Evolutionary conservation across 345 rosid genomes (phyloP), one percentile per base, ranked within the genome.

Genomic region (Lagerstroemia speciosa): DNA sequence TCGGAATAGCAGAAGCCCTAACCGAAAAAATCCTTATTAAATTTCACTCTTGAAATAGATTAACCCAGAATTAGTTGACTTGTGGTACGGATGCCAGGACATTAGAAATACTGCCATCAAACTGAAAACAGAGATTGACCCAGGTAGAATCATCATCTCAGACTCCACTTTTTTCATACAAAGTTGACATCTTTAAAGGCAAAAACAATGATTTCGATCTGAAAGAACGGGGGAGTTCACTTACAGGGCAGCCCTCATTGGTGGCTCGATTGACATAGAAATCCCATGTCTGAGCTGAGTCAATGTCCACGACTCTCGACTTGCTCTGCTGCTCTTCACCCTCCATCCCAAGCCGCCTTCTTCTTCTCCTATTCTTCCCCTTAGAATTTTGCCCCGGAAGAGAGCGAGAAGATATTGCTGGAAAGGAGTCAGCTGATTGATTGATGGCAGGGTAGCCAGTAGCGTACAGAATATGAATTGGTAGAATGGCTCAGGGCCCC

Each of bases 271-370:
- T 73, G 32, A 86, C 70, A 79, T 73, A 85, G 62, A 74, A 76
- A 22, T 85, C 87, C 96, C 99, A 91, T 62, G 93, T 78, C 72
- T 86, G 83, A 58, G 69, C 69, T 9, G 96, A 86, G 27, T 83
- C 89, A 12, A 93, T 76, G 72, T 83, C 84, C 48, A 84, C 75
- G 64, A 81, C 89, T 73, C 92, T 81, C 26, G 86, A 76, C 68
- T 77, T 81, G 67, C 38, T 79, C 57, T 78, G 93, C 61, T 67
- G 80, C 50, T 82, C 87, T 67, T 57, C 66, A 17, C 58, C 75
- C 67, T 81, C 78, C 82, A 87, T 87, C 29, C 62, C 32, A 62
- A 32, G 37, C 17, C 57, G 26, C 30, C 31, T 62, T 22, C 55
- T 22, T 48, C n/a, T 52, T 6, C 58, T 52, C 29, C 27, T 53